Evolutionary conservation across 495 filamentous ascomycete genomes (phyloP).

Genomic region (Cryomyces minteri): DNA sequence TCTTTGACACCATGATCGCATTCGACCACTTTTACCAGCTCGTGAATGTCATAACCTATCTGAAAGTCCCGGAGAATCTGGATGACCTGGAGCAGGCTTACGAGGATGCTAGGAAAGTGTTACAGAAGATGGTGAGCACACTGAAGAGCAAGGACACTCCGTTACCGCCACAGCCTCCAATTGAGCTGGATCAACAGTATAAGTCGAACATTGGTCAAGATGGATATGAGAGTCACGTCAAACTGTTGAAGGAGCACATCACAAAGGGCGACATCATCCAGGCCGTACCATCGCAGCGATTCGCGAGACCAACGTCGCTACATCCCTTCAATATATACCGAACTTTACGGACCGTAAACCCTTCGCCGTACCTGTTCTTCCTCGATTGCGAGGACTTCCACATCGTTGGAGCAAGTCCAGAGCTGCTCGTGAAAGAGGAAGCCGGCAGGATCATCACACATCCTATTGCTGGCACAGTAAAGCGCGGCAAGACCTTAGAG

Average conservation of each 20-base stretch:
- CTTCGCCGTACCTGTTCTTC: constrained; percentile 93
- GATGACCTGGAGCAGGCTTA: constrained; percentile 42
- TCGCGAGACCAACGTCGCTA: constrained; percentile 71
- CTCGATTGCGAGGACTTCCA: constrained; percentile 81
- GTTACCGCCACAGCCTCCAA: constrained; percentile 55
- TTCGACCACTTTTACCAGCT: constrained; percentile 89
- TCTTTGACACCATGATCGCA: constrained; percentile 87
- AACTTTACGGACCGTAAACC: constrained; percentile 86
- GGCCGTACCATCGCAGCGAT: constrained; percentile 83
- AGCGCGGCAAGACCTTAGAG: constrained; percentile 58
- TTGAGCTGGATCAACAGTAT: constrained; percentile 54
- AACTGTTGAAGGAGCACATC: constrained; percentile 69
- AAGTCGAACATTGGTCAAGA: constrained; percentile 81
- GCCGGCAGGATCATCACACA: constrained; percentile 83
- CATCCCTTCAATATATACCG: constrained; percentile 99
- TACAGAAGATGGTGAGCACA: constrained; percentile 46
- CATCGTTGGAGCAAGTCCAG: constrained; percentile 85
- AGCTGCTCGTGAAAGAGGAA: constrained; percentile 83
- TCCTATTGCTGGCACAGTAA: constrained; percentile 90
- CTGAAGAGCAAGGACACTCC: constrained; percentile 57
- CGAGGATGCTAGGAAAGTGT: constrained; percentile 36
- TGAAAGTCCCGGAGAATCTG: constrained; percentile 42
- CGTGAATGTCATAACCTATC: constrained; percentile 82
- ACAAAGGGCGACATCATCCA: constrained; percentile 88
- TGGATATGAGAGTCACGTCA: constrained; percentile 81